Conservation (phyloP, 2,329 filamentous ascomycete species). For the Trichoderma brevicompactum region DNA sequence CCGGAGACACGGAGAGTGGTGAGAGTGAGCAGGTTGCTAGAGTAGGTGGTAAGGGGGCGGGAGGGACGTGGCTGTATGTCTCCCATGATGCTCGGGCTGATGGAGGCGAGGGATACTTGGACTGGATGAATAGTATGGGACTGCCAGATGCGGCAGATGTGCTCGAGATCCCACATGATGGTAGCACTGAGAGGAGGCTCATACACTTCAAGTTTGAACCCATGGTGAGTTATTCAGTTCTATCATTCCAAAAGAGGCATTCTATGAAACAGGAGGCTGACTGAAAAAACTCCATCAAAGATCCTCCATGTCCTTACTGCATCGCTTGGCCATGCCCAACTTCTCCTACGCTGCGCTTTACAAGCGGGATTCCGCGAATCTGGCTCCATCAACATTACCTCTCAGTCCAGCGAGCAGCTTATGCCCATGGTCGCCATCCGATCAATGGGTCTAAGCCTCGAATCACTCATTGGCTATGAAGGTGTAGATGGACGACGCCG, state of each 20-base stretch:
- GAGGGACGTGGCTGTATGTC: slow-evolving; percentile 83
- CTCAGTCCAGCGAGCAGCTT: slow-evolving; percentile 41
- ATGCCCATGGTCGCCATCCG: slow-evolving; percentile 82
- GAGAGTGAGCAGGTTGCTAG: slow-evolving; percentile 53
- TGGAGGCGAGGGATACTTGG: slow-evolving; percentile 30
- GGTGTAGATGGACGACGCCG: slow-evolving; percentile 43
- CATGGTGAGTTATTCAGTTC: slow-evolving; percentile 67
- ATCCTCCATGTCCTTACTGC: slow-evolving; percentile 87
- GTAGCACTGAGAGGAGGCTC: slow-evolving; percentile 46
- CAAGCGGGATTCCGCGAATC: slow-evolving; percentile 89
- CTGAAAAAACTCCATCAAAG: slow-evolving; percentile 50
- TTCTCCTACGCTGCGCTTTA: slow-evolving; percentile 74
- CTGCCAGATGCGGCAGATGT: slow-evolving; percentile 32
- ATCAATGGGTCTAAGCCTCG: slow-evolving; percentile 79
- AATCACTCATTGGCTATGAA: slow-evolving; percentile 73
- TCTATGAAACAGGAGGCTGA: not conserved
- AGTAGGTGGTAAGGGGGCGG: slow-evolving; percentile 83
- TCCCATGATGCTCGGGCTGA: slow-evolving; percentile 69
- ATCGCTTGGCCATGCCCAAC: slow-evolving; percentile 74
- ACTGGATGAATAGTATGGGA: slow-evolving; percentile 40
- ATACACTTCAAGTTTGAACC: slow-evolving; percentile 94
- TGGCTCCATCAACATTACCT: slow-evolving; percentile 71
- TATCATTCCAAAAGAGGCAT: too few species aligned
- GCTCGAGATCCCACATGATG: not conserved
- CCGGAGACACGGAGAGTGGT: slow-evolving; percentile 26